phyloP scores from a whole-genome alignment of 805 yeast genomes.

The Zygosaccharomyces lentus region DNA sequence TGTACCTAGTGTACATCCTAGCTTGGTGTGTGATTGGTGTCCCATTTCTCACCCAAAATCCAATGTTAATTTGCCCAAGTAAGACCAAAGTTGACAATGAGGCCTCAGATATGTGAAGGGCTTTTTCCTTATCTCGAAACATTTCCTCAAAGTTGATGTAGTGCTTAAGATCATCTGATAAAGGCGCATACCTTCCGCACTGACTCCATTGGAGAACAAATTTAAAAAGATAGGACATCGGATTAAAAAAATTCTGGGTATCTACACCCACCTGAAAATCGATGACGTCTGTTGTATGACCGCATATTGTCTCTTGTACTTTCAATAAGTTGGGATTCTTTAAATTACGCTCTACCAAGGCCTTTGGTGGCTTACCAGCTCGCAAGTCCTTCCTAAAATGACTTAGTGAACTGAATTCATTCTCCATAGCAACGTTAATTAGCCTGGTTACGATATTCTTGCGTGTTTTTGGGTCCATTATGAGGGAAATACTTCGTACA shows the following conservation, averaged over 20 bases:
- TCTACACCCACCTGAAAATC: constrained; percentile 33
- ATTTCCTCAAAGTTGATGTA: constrained; percentile 19
- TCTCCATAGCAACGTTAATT: constrained; percentile 15
- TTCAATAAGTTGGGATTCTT: constrained; percentile 7
- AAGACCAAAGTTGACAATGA: constrained; percentile 74
- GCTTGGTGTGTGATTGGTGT: constrained; percentile 72
- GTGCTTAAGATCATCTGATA: constrained; percentile 16
- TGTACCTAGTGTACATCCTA: constrained; percentile 70
- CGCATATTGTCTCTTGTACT: constrained; percentile 25
- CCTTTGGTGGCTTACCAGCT: not conserved
- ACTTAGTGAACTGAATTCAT: constrained; percentile 21
- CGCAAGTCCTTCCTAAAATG: constrained; percentile 13
- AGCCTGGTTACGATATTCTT: constrained; percentile 17
- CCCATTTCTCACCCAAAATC: constrained; percentile 95
- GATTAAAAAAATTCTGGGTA: constrained; percentile 32
- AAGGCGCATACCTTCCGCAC: constrained; percentile 31
- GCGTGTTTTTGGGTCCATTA: constrained; percentile 22
- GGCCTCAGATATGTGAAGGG: constrained; percentile 46
- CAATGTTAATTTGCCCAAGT: constrained; percentile 78
- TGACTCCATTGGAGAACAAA: constrained; percentile 33
- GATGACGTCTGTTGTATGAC: constrained; percentile 21
- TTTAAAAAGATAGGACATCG: constrained; percentile 32
- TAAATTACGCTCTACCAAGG: not conserved
- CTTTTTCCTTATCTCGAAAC: constrained; percentile 19
- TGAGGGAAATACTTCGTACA: constrained; percentile 26